Base-by-base conservation (phyloP, 345 rosid genomes). In the Sapria himalayana region DNA sequence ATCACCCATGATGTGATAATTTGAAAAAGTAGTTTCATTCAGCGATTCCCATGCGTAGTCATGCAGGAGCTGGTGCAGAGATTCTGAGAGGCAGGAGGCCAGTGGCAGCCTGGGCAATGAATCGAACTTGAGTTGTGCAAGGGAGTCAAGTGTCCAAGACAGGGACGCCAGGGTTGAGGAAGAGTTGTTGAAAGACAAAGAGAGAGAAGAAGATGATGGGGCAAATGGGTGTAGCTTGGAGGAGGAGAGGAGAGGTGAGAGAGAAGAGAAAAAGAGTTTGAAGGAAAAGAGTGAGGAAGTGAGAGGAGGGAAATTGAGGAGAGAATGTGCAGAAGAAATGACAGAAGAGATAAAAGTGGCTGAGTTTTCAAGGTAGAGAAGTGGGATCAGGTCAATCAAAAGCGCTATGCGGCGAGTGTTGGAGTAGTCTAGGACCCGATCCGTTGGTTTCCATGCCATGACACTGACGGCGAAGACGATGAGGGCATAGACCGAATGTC, bases 171-270 rank as follows among this genome's bases (percentile, higher is more conserved):
- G 51, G 36, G 2, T 29, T 52, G 39, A 73, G 24, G 46, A 64
- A 41, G 13, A 39, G 48, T n/a, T n/a, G n/a, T n/a, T n/a, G n/a
- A n/a, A n/a, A n/a, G n/a, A n/a, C n/a, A 14, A 61, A 39, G 54
- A 89, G 77, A 15, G 86, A 65, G 0, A 7, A 51, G 31, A 82
- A 63, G 5, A 84, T 71, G 43, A 65, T 7, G 57, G 58, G 6
- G 77, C 69, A 5, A 81, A 53, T 43, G 44, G 46, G 3, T 73
- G 66, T 43, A 82, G 75, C 58, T 74, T 89, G 1, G 93, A 79
- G 46, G 93, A 82, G 51, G 86, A 82, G 9, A 82, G 72, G n/a
- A 89, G 65, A 2, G 98, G 81, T 32, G 92, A 82, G 2, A 89
- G 61, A 23, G 95, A 89, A 31, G 98, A 79, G 38, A 89, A 71